Evolutionary conservation across 257 asterid species (phyloP).

Genomic region (Solanum megistacrolobum): DNA sequence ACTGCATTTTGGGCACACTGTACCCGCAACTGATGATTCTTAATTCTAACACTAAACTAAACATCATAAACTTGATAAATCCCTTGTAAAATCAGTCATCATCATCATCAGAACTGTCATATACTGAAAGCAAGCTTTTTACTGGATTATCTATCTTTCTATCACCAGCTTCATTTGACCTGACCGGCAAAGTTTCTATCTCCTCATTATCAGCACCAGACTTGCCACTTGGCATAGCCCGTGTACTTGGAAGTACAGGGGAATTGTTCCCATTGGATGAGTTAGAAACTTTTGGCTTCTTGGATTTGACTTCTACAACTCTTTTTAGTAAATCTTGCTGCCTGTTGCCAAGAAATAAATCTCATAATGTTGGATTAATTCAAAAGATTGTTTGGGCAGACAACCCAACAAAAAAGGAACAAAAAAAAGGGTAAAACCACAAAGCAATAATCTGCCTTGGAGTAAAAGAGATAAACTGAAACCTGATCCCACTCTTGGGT

Average conservation of each 20-base stretch:
- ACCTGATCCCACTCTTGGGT: slow-evolving; percentile 95
- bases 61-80: not conserved
- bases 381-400: not conserved
- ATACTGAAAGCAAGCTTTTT: slow-evolving; percentile 59
- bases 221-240: slow-evolving; percentile 19
- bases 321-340: slow-evolving; percentile 89
- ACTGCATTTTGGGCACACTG: not conserved
- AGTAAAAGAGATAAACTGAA: not conserved
- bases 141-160: slow-evolving; percentile 58
- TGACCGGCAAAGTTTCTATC: slow-evolving; percentile 17
- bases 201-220: slow-evolving; percentile 14
- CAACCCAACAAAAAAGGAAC: not conserved
- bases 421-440: not conserved
- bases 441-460: not conserved
- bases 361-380: not conserved
- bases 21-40: not conserved
- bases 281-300: slow-evolving; percentile 40
- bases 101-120: slow-evolving; percentile 81
- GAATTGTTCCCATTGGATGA: slow-evolving; percentile 19
- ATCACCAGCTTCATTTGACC: slow-evolving; percentile 16
- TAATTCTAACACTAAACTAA: not conserved
- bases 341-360: slow-evolving; percentile 26
- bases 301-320: slow-evolving; percentile 89
- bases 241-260: slow-evolving; percentile 14
- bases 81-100: slow-evolving; percentile 41